Percentiles rank a stretch among this genome's conserved stretches.
These are phyloP conservation scores for Priceomyces haplophilus DNA, from an alignment of 805 yeast species.

Conservation along the genomic window DNA sequence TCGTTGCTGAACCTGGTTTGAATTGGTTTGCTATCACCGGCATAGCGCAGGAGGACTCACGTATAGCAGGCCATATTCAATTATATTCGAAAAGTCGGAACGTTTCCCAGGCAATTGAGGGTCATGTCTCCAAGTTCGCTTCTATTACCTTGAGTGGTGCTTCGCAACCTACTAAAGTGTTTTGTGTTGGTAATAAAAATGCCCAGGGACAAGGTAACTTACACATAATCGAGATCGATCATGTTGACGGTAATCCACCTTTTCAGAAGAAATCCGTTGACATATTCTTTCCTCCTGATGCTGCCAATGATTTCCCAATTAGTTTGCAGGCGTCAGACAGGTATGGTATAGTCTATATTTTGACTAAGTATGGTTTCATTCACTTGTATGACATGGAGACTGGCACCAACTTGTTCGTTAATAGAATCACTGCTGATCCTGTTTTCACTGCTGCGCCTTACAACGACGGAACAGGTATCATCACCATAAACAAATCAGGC, in stretches of 20 bases:
- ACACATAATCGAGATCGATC: constrained; percentile 95
- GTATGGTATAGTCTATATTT: constrained; percentile 82
- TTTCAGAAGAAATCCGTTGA: constrained; percentile 89
- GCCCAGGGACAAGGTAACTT: constrained; percentile 69
- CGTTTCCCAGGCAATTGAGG: constrained; percentile 95
- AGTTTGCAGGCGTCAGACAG: constrained; percentile 80
- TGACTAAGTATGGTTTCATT: constrained; percentile 95
- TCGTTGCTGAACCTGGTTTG: constrained; percentile 72
- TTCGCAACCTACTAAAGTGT: constrained; percentile 71
- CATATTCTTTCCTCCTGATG: constrained; percentile 95
- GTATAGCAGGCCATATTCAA: constrained; percentile 95
- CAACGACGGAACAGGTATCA: constrained; percentile 73
- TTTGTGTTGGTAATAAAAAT: constrained; percentile 88
- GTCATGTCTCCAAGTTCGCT: constrained; percentile 93
- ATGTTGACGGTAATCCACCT: constrained; percentile 77
- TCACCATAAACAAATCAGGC: constrained; percentile 92
- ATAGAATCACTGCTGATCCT: constrained; percentile 93
- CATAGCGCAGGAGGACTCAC: constrained; percentile 88
- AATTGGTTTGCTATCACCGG: constrained; percentile 97
- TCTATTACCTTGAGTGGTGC: constrained; percentile 72
- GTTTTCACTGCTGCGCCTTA: constrained; percentile 84
- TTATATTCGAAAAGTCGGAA: constrained; percentile 83
- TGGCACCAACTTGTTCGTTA: constrained; percentile 89
- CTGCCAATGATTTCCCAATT: constrained; percentile 93
- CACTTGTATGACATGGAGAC: constrained; percentile 93